These are phyloP conservation scores for Alternaria arborescens DNA, from an alignment of 2,329 filamentous ascomycete genomes.

Conservation along the genomic window DNA sequence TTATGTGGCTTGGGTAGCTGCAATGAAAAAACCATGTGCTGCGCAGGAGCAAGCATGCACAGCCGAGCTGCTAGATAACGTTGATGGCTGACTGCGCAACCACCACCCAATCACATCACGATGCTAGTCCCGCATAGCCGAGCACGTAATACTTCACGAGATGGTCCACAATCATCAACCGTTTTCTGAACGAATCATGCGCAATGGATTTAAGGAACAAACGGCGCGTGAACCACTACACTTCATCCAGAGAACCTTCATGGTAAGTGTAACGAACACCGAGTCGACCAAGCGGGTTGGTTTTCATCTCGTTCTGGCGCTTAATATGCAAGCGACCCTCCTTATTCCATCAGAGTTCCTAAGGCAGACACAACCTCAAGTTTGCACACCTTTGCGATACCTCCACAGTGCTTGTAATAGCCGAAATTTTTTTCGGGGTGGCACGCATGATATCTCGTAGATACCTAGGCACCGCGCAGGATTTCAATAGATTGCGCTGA, in stretches of 20 bases:
- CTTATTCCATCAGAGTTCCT: no score
- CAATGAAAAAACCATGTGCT: background rate
- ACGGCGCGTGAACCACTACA: conserved; percentile 6
- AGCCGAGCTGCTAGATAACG: background rate
- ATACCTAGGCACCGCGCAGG: background rate
- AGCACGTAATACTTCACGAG: background rate
- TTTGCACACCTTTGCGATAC: background rate
- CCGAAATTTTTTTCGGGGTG: background rate
- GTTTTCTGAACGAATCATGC: background rate
- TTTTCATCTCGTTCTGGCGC: background rate
- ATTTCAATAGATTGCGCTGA: background rate
- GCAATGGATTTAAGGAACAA: background rate
- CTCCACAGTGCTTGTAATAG: background rate
- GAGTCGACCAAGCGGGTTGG: background rate
- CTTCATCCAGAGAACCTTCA: background rate
- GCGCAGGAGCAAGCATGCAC: background rate
- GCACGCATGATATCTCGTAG: background rate
- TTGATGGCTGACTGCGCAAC: background rate
- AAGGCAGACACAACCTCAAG: background rate
- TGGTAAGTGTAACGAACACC: conserved; percentile 1
- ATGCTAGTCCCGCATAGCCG: background rate
- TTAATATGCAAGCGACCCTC: no score
- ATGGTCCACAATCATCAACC: background rate
- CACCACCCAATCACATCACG: background rate
- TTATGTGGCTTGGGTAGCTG: background rate